A percentile compares a stretch with the other conserved stretches of the same genome.
Evolutionary conservation across 2,329 filamentous ascomycete genomes (phyloP).

Genomic region (Talaromyces sp.): DNA sequence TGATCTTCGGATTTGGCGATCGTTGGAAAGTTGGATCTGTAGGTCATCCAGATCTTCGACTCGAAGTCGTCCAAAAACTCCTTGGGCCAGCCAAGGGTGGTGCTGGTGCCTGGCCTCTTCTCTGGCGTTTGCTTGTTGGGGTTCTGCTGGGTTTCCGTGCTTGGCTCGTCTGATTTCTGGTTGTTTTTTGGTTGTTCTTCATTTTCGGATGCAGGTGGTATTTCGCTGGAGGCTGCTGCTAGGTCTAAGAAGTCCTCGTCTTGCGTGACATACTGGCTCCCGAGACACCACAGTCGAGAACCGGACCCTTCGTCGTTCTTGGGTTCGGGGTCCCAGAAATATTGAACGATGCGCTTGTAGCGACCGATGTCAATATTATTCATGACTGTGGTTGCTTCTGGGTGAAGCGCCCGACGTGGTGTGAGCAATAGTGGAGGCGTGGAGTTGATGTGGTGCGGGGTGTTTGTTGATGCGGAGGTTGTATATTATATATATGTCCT

Average conservation of each 20-base stretch:
- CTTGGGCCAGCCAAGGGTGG: constrained; percentile 65
- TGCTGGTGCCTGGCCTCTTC: background rate
- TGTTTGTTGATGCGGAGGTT: constrained; percentile 9
- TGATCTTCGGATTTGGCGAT: constrained; percentile 77
- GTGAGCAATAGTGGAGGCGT: background rate
- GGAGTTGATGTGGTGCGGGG: background rate
- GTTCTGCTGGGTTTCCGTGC: background rate
- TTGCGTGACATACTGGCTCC: constrained; percentile 48
- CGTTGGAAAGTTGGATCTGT: constrained; percentile 76
- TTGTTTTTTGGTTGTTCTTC: background rate
- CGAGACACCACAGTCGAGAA: constrained; percentile 79
- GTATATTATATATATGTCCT: constrained; percentile 3
- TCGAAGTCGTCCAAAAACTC: constrained; percentile 90
- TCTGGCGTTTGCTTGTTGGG: background rate
- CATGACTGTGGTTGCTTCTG: constrained; percentile 38
- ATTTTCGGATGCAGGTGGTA: background rate
- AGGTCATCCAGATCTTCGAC: constrained; percentile 92
- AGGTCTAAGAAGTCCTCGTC: constrained; percentile 4
- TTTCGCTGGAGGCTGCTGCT: constrained; percentile 2
- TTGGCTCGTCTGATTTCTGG: background rate
- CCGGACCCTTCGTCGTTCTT: constrained; percentile 66
- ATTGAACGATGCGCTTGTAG: constrained; percentile 77
- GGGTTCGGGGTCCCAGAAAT: constrained; percentile 87
- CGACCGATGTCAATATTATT: constrained; percentile 69
- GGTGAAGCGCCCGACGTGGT: background rate